phyloP scores from a whole-genome alignment of 2,329 filamentous ascomycete species.

The Cladosporium velox region DNA sequence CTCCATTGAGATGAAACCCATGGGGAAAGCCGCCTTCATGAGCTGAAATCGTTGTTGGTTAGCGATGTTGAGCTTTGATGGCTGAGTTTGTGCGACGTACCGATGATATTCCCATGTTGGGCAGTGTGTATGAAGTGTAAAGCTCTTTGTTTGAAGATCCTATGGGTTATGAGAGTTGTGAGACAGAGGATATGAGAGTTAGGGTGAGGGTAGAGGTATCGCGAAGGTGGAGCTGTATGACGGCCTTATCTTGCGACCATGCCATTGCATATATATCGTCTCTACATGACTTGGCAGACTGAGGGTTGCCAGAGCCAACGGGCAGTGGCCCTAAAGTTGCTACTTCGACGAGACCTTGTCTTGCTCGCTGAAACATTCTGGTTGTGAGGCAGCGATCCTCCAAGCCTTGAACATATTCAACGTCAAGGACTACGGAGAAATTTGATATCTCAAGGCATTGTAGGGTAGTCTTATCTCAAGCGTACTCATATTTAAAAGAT shows the following conservation, averaged over 20 bases:
- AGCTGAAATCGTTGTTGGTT: conserved; percentile 2
- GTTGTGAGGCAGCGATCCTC: neutral
- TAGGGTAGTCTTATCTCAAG: too few species aligned
- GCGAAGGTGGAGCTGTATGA: neutral
- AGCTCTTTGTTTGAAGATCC: neutral
- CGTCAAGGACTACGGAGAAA: too few species aligned
- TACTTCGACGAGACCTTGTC: conserved; percentile 21
- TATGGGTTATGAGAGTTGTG: neutral
- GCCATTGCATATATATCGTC: neutral
- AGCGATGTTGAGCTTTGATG: neutral
- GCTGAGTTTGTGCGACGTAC: neutral
- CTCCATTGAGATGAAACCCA: conserved; percentile 16
- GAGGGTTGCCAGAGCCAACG: conserved; percentile 15
- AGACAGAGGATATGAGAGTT: neutral
- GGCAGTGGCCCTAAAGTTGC: conserved; percentile 13
- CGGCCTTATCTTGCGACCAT: neutral
- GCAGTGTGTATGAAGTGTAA: neutral
- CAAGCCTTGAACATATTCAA: neutral
- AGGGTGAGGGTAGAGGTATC: neutral
- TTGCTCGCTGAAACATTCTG: conserved; percentile 8
- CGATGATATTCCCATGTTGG: conserved; percentile 14
- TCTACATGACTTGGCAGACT: neutral
- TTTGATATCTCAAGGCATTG: too few species aligned
- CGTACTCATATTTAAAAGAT: neutral
- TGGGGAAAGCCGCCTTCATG: conserved; percentile 19